Conservation (phyloP, 2,329 filamentous ascomycete species). For the Herpotrichia juniperi region DNA sequence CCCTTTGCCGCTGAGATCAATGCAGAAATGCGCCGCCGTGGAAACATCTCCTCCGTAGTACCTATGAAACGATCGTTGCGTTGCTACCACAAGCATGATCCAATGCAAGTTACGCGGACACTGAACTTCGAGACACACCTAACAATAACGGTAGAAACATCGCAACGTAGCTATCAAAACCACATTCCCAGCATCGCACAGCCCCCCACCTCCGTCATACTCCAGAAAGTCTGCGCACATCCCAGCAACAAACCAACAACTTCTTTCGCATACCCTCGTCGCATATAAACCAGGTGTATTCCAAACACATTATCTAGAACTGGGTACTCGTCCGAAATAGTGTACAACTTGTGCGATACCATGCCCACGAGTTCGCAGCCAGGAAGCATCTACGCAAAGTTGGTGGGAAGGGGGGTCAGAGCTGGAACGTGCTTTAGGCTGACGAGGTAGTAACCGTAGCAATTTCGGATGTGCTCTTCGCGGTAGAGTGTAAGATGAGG, state of each 20-base stretch:
- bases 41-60: no score
- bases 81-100: no score
- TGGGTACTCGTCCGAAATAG: not conserved
- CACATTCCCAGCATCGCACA: not conserved
- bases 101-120: no score
- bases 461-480: not conserved
- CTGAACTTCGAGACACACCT: no score
- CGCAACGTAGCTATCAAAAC: not conserved
- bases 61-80: no score
- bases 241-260: not conserved
- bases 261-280: not conserved
- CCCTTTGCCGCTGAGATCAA: no score
- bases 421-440: not conserved
- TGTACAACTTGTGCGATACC: not conserved
- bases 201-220: not conserved
- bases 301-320: not conserved
- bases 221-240: not conserved
- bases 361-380: not conserved
- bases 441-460: not conserved
- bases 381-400: not conserved
- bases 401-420: not conserved
- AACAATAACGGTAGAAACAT: no score
- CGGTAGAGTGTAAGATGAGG: not conserved
- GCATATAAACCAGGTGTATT: not conserved
- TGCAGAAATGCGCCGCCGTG: no score